Conservation (phyloP, 768 basidiomycete genomes). For the Tulasnella sp. region DNA sequence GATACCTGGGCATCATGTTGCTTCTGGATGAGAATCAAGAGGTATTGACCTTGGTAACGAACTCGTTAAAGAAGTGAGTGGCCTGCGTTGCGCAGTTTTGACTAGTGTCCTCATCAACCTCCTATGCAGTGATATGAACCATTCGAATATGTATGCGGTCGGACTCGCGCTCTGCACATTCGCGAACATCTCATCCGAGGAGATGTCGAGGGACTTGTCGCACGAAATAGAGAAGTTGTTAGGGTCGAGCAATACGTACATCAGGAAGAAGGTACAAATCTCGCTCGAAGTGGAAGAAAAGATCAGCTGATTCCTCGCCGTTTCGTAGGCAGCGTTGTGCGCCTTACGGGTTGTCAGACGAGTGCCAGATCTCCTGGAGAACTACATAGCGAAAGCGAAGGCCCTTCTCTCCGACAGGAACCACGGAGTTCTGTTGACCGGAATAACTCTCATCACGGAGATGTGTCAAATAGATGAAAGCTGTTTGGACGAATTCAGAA, state of each 20-base stretch:
- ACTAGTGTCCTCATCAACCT: background rate
- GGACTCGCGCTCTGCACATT: constrained; percentile 96
- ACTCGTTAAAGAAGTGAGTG: constrained; percentile 91
- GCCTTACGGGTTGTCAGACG: constrained; percentile 89
- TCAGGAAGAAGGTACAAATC: constrained; percentile 82
- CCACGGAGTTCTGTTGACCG: constrained; percentile 89
- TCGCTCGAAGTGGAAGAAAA: background rate
- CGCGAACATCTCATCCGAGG: constrained; percentile 97
- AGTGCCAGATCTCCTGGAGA: constrained; percentile 90
- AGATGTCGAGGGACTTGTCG: constrained; percentile 96
- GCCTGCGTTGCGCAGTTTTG: constrained; percentile 18
- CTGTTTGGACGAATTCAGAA: constrained; percentile 77
- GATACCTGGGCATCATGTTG: constrained; percentile 96
- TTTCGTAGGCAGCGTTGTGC: constrained; percentile 76
- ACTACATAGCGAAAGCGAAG: constrained; percentile 81
- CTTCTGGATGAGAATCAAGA: constrained; percentile 96
- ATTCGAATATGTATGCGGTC: constrained; percentile 97
- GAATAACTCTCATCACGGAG: constrained; percentile 89
- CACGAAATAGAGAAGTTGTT: constrained; percentile 97
- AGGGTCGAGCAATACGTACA: constrained; percentile 96
- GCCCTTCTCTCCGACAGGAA: constrained; percentile 89
- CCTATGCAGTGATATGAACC: constrained; percentile 85
- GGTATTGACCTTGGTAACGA: constrained; percentile 92
- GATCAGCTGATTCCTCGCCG: background rate
- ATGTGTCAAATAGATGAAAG: constrained; percentile 75